Base-by-base conservation (phyloP, 2,329 filamentous ascomycete genomes). In the Epichloe baconii region DNA sequence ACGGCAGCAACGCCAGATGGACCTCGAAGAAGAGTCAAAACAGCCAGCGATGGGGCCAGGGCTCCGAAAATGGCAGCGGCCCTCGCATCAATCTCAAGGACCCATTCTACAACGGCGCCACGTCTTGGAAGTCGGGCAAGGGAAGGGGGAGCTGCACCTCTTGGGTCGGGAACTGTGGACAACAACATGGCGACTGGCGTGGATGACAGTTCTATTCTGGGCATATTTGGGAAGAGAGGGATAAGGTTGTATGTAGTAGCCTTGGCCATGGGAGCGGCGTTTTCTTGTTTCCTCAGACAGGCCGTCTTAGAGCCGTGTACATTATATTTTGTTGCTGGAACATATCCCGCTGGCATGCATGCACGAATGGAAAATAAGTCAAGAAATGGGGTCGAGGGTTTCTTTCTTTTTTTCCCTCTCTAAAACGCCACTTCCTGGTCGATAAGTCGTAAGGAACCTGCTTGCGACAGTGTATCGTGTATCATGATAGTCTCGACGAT, bases 201-300 rank as follows among this genome's bases (percentile, higher is more conserved):
- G 77, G 73, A 76, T 86, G 64, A 80, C 79, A 19, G 64, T 82
- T 44, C 56, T 70, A 14, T 81, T 82, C 64, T 93, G 86, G 73
- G 72, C 72, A 34, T 86, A 81, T 68, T 67, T 91, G 58, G 72
- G 83, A 52, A 80, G 77, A 68, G 74, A 74, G 60, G 82, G 83
- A 56, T 87, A 47, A 53, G 40, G 36, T 7, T 6, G 23, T 15
- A 19, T 6, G 23, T 15, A 19, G 11, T n/a, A 12, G 7, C 26
- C 8, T 40, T 26, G 1, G 21, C 11, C 26, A 38, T 43, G 31
- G 31, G 31, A 31, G 10, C 31, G 31, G 31, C 31, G 17, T 47
- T 36, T 43, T 31, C 34, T 46, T 34, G 12, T 10, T 45, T 31
- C 17, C 47, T 12, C 26, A 4, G 8, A 31, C 3, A 31, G 26